Evolutionary conservation across 495 filamentous ascomycete genomes (phyloP).

Genomic region (Xylaria scruposa): DNA sequence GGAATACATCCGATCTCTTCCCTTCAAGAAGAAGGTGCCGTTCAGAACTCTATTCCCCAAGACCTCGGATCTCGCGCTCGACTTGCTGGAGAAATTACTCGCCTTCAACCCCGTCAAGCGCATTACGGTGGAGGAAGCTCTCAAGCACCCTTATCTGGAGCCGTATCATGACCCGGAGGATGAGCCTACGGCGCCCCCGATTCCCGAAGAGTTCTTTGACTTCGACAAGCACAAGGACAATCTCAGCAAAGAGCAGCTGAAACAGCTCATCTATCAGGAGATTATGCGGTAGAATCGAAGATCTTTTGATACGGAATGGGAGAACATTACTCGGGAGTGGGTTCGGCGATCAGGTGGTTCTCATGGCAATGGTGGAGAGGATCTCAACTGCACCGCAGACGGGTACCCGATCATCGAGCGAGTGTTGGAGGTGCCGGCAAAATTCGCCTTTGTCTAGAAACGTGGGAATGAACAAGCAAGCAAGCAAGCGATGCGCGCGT

Average conservation of each 20-base stretch:
- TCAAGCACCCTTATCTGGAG: slow-evolving; percentile 97
- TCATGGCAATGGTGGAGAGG: neutral
- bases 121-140: slow-evolving; percentile 95
- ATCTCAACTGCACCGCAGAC: neutral
- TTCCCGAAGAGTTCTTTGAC: slow-evolving; percentile 99
- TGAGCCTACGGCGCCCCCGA: slow-evolving; percentile 94
- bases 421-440: slow-evolving; percentile 15
- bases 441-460: slow-evolving; percentile 17
- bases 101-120: slow-evolving; percentile 99
- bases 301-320: neutral
- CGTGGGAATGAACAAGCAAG: slow-evolving; percentile 2
- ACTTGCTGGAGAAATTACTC: slow-evolving; percentile 92
- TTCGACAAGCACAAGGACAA: slow-evolving; percentile 99
- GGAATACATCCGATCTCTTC: slow-evolving; percentile 98
- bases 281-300: slow-evolving; percentile 87
- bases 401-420: slow-evolving; percentile 11
- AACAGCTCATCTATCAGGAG: slow-evolving; percentile 95
- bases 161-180: slow-evolving; percentile 99
- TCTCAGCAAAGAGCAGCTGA: slow-evolving; percentile 97
- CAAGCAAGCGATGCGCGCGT: slow-evolving; percentile 14
- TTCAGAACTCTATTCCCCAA: slow-evolving; percentile 98
- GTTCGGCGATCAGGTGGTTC: slow-evolving; percentile 5
- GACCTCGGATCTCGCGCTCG: slow-evolving; percentile 90
- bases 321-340: neutral
- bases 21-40: slow-evolving; percentile 99